A percentile compares a stretch with the other conserved stretches of the same genome.
Conservation (phyloP, 305 asterid genomes). For the Solanum chacoense region DNA sequence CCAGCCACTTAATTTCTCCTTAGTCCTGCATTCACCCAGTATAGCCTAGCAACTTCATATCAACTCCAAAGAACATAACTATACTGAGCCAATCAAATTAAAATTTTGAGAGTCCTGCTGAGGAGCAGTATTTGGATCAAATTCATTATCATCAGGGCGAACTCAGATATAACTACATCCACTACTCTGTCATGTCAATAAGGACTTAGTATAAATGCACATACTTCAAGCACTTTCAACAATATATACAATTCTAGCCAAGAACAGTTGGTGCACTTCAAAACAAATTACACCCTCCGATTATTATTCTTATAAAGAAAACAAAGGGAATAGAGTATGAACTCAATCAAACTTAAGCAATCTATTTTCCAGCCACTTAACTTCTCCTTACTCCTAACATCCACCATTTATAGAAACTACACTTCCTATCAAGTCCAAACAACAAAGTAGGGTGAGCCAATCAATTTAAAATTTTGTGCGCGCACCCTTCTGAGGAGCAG, state of each 20-base stretch:
- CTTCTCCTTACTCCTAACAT: neutral
- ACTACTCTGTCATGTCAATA: neutral
- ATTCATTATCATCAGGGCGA: neutral
- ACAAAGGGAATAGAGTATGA: neutral
- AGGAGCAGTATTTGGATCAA: neutral
- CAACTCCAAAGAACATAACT: neutral
- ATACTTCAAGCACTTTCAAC: neutral
- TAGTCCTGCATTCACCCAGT: neutral
- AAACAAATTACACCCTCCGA: neutral
- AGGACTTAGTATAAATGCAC: neutral
- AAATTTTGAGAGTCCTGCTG: neutral
- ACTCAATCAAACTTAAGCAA: neutral
- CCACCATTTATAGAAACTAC: neutral
- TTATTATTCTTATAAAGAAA: conserved; percentile 7
- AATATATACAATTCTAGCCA: neutral
- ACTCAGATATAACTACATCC: neutral
- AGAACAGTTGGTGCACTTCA: neutral
- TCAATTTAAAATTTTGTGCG: neutral
- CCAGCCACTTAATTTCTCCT: neutral
- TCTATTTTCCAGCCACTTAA: neutral
- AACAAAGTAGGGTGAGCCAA: neutral
- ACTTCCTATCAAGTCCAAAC: neutral
- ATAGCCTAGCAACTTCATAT: neutral
- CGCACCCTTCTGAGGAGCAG: neutral
- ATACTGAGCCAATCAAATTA: neutral